Evolutionary conservation across 192 early-diverging fungal species (phyloP), one percentile per base, ranked within the genome.

Genomic region (Spinellus fusiger): DNA sequence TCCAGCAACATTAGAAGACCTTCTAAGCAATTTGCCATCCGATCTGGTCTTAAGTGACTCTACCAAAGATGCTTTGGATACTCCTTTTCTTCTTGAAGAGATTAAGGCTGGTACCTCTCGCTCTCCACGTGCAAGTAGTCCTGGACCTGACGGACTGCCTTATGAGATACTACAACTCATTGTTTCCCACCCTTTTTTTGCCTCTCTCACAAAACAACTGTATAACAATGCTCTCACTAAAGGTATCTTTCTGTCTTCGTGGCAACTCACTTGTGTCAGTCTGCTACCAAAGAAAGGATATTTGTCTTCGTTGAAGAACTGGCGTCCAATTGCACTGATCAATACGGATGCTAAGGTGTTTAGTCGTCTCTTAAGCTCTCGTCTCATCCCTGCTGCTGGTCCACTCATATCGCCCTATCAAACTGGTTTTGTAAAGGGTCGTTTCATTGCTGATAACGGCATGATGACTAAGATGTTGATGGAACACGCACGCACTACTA

Each of bases 241-340:
- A 20, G 44, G 40, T n/a, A 20, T 31, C 23, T 32, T 64, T 25
- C 62, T 54, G 7, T 3, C 2, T 4, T 29, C 25, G 0, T 64
- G 62, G 62, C 15, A n/a, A 1, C 0, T n/a, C 18, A 67, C 73
- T 5, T 29, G 38, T 18, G 61, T 74, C 64, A 47, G 54, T 31
- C 34, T 70, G 5, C 53, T 70, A 3, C 49, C 27, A 18, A 74
- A 70, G 37, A 74, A 69, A 58, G 68, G 68, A 0, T 54, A 69
- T 18, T 20, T 60, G 9, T 23, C 40, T 2, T 8, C 26, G 1
- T 46, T 69, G 23, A 47, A 52, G 1, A 76, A 61, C 22, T 68
- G 34, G 44, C 44, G 59, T 1, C 66, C 66, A 12, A 20, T 68
- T 4, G 29, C 66, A 18, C 12, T 68, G n/a, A 55, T 57, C n/a